A percentile compares a stretch with the other conserved stretches of the same genome.
Evolutionary conservation across 1,139 yeast species (phyloP).

Genomic region (Sugiyamaella sp.): DNA sequence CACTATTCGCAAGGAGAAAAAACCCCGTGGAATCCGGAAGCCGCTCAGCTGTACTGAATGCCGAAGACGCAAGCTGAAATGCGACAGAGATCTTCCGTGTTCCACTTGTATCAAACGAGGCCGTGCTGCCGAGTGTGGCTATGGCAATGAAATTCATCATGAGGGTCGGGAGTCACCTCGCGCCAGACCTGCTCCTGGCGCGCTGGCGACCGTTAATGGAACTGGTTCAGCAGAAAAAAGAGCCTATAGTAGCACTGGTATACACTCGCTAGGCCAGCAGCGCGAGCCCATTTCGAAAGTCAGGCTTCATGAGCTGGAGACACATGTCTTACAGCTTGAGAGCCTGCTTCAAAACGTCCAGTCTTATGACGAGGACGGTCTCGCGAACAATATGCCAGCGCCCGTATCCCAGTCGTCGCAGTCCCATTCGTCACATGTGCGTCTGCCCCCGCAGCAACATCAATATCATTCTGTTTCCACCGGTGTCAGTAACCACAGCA

Average conservation of each 20-base stretch:
- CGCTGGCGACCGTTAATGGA: neutral
- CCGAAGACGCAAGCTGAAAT: conserved; percentile 30
- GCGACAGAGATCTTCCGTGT: conserved; percentile 30
- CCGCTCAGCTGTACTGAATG: conserved; percentile 35
- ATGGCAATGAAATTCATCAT: conserved; percentile 1
- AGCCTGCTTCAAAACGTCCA: conserved; percentile 17
- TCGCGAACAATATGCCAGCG: neutral
- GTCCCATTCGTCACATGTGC: too few species aligned
- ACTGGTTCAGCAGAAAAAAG: too few species aligned
- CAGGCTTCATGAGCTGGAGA: conserved; percentile 19
- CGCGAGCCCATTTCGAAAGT: neutral
- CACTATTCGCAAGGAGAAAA: conserved; percentile 13
- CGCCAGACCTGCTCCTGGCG: neutral
- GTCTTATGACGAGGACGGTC: neutral
- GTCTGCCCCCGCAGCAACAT: neutral
- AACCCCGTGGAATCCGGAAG: conserved; percentile 33
- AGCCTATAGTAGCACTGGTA: conserved; percentile 1
- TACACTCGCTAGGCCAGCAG: too few species aligned
- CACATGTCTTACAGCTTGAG: conserved; percentile 18
- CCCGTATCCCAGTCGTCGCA: neutral
- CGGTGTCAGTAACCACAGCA: neutral
- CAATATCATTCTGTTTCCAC: neutral
- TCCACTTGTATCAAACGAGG: conserved; percentile 25
- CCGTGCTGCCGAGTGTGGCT: conserved; percentile 23
- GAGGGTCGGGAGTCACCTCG: neutral